Evolutionary conservation across 148 eudicot genomes (phyloP).

Genomic region (Beta vulgaris): DNA sequence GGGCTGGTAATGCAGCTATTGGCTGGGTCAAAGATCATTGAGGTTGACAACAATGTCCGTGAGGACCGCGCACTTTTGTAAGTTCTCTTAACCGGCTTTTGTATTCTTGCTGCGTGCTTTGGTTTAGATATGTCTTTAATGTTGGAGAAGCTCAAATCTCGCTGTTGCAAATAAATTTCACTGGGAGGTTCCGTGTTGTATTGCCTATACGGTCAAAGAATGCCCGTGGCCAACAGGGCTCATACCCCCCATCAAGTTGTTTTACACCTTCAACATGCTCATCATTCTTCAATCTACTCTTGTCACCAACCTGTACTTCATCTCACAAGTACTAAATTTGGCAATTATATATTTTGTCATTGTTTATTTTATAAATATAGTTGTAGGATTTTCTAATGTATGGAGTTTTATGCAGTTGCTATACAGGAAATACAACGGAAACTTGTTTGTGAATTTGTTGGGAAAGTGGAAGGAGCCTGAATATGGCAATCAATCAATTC

Average conservation of each 20-base stretch:
- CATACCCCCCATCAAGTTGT: slow-evolving; percentile 78
- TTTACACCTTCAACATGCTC: slow-evolving; percentile 94
- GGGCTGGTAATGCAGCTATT: too few relatives aligned
- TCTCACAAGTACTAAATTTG: slow-evolving; percentile 56
- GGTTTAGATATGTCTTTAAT: not conserved
- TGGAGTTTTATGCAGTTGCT: slow-evolving; percentile 43
- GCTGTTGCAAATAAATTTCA: slow-evolving; percentile 79
- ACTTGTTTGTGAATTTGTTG: too few relatives aligned
- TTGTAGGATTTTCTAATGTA: not conserved
- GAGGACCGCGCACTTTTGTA: too few relatives aligned
- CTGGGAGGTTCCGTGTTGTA: slow-evolving; percentile 77
- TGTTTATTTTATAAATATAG: not conserved
- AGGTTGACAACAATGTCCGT: too few relatives aligned
- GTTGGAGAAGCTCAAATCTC: slow-evolving; percentile 43
- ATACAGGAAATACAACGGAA: too few relatives aligned
- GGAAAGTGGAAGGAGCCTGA: too few relatives aligned
- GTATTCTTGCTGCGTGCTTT: slow-evolving; percentile 10
- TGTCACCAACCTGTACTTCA: slow-evolving; percentile 76
- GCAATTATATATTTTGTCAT: not conserved
- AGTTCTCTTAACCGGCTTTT: too few relatives aligned
- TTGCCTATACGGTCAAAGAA: slow-evolving; percentile 79
- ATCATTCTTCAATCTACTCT: slow-evolving; percentile 84
- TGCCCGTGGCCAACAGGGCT: slow-evolving; percentile 86
- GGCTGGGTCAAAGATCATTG: too few relatives aligned
- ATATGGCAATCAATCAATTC: too few relatives aligned